Conservation (phyloP, 2,329 filamentous ascomycete genomes). For the Lojkania enalia region DNA sequence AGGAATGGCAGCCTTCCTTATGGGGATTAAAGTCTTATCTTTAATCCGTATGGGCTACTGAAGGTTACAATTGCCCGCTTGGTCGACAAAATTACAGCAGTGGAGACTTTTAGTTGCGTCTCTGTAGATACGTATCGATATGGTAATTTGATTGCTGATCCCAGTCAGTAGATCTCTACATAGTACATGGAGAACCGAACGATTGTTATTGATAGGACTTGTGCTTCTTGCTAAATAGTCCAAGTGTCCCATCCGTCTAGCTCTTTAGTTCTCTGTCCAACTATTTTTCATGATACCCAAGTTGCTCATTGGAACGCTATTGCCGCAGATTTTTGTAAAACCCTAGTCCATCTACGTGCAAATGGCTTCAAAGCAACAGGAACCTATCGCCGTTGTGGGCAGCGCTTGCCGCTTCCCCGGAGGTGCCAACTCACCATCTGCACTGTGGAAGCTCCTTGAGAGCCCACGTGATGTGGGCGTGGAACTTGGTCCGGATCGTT, state of each 20-base stretch:
- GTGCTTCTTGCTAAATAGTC: neutral
- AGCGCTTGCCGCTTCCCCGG: conserved; percentile 43
- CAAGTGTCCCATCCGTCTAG: neutral
- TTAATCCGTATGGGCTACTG: no score
- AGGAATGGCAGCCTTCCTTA: no score
- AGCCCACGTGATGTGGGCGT: conserved; percentile 33
- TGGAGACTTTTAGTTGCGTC: no score
- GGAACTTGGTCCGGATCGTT: conserved; percentile 34
- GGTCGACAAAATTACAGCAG: no score
- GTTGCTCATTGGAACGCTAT: neutral
- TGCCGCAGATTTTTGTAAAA: no score
- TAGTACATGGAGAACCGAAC: no score
- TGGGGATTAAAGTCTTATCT: no score
- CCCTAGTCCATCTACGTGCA: neutral
- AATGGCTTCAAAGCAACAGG: conserved; percentile 9
- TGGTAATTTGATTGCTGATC: no score
- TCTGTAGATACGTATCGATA: no score
- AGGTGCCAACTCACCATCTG: conserved; percentile 29
- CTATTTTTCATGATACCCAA: neutral
- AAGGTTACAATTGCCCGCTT: no score
- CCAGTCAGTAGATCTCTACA: no score
- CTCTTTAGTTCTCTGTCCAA: neutral
- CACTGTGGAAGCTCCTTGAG: conserved; percentile 41
- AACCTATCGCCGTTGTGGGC: conserved; percentile 44
- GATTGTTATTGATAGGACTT: conserved; percentile 23